phyloP scores from a whole-genome alignment of 305 asterid genomes.

The Ajuga reptans region DNA sequence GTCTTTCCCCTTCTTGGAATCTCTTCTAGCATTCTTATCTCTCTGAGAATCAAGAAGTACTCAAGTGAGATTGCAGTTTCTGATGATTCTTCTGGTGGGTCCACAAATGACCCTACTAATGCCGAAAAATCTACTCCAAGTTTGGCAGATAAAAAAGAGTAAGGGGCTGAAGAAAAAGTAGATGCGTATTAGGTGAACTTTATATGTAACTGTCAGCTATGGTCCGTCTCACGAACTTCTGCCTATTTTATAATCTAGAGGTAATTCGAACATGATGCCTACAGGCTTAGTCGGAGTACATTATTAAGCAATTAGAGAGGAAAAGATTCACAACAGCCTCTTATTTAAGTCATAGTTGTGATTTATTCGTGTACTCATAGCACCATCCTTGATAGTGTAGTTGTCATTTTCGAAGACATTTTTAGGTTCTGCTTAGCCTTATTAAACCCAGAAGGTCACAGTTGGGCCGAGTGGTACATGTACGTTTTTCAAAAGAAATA shows the following conservation, averaged over 20 bases:
- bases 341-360: not conserved
- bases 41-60: conserved; percentile 75
- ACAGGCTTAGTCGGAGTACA: not conserved
- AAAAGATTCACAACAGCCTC: not conserved
- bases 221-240: not conserved
- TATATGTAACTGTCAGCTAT: not conserved
- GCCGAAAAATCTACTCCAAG: conserved; percentile 8
- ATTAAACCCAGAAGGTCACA: no score
- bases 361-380: no score
- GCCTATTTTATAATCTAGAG: not conserved
- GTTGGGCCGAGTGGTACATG: no score
- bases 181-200: not conserved
- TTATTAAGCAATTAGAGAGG: conserved; percentile 2
- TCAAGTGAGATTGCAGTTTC: conserved; percentile 38
- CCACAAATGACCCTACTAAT: not conserved
- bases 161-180: conserved; percentile 22
- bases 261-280: not conserved
- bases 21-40: conserved; percentile 68
- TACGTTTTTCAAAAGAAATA: no score
- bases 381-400: no score
- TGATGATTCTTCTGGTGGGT: conserved; percentile 23
- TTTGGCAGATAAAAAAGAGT: conserved; percentile 16
- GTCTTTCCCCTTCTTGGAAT: conserved; percentile 74
- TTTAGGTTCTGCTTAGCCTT: no score
- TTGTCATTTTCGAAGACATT: no score